Conservation (phyloP, 257 asterid genomes). For the Paulownia fortunei region DNA sequence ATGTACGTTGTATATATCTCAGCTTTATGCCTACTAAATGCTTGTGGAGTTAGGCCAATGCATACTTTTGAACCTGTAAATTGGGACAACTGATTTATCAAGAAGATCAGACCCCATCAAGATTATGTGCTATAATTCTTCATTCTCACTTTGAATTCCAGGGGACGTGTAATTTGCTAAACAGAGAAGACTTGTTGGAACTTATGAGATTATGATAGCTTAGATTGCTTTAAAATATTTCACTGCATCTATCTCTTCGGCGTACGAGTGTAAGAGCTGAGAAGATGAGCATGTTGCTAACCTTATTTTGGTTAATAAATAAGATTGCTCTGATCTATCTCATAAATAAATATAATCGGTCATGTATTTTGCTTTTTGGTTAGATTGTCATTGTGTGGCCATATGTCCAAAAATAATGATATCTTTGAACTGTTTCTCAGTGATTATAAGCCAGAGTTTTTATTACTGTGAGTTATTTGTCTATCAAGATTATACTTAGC, state of each 20-base stretch:
- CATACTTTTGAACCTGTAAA: background rate
- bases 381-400: background rate
- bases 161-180: background rate
- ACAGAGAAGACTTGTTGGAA: background rate
- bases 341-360: background rate
- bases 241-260: background rate
- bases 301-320: background rate
- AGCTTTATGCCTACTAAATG: conserved; percentile 15
- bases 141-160: background rate
- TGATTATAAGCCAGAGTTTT: conserved; percentile 12
- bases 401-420: background rate
- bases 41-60: background rate
- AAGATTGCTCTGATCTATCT: background rate
- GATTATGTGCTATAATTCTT: background rate
- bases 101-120: background rate
- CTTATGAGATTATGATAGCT: background rate
- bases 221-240: background rate
- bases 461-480: background rate
- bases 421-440: background rate
- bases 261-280: background rate
- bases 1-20: background rate
- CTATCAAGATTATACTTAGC: conserved; percentile 11
- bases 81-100: background rate
- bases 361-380: background rate
- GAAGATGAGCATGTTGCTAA: background rate